Base-by-base conservation (phyloP, 441 rosid species). In the Eutrema salsugineum region DNA sequence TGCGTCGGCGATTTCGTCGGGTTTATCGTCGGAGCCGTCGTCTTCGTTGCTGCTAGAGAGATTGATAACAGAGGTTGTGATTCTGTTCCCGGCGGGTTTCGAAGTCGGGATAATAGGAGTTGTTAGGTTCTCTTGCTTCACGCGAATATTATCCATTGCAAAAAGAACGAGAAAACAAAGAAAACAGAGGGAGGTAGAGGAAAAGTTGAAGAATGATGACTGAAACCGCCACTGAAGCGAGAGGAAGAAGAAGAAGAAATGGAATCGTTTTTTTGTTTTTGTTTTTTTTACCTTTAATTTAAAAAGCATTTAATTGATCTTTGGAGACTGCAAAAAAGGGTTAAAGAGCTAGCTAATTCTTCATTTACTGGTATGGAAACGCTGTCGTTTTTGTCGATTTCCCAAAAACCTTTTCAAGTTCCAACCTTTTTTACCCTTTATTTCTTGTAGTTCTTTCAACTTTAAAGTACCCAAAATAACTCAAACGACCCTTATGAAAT, bases 21-120 rank as follows among this genome's bases (percentile, higher is more conserved):
- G 50, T n/a, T 77, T 81, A n/a, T 7, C 24, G n/a, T n/a, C 87
- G 9, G 86, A 83, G 10, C 66, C 87, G n/a, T 14, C 51, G 72
- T 82, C 90, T 5, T 68, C 75, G 75, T 81, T 80, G 71, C 83
- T 73, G 67, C 87, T 81, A 46, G 81, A 44, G 61, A 91, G 77
- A 11, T 85, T 79, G 76, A 88, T 86, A 6, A 85, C 73, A 38
- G 72, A 22, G 56, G 65, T 11, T 14, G 1, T 28, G 71, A 8
- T 12, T n/a, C 48, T 30, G 70, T 62, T 63, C 20, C 5, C 42
- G 54, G 20, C 1, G 68, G 47, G 15, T 19, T 38, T 70, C 64
- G 16, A 65, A 11, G 68, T 43, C 8, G 38, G 55, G 8, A 67
- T 4, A 28, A 48, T n/a, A 0, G 53, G 16, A 11, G 62, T 32